phyloP scores from a whole-genome alignment of 495 filamentous ascomycete genomes.

The Tuber borchii region DNA sequence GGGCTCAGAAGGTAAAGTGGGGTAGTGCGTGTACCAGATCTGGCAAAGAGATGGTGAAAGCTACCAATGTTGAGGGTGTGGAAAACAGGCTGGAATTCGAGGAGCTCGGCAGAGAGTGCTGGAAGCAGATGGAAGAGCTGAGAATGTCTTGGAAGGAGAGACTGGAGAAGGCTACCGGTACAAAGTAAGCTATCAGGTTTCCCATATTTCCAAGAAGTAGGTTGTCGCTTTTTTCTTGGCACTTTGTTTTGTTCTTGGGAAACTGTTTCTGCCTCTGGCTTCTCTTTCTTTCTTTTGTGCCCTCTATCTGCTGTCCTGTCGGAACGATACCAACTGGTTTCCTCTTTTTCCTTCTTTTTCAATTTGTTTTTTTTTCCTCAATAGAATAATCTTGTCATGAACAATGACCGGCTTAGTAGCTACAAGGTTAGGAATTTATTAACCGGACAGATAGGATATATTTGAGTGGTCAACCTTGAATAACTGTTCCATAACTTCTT shows the following conservation, averaged over 20 bases:
- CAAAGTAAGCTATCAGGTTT: neutral
- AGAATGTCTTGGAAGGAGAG: constrained; percentile 68
- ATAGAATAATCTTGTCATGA: neutral
- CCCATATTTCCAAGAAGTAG: neutral
- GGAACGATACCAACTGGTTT: neutral
- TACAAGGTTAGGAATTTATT: too few relatives aligned
- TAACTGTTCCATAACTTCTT: too few relatives aligned
- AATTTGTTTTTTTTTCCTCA: neutral
- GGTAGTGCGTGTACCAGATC: constrained; percentile 58
- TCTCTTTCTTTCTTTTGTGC: neutral
- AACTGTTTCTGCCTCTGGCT: neutral
- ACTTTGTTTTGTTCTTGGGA: neutral
- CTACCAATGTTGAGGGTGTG: constrained; percentile 75
- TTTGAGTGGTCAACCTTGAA: too few relatives aligned
- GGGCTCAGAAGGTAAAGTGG: constrained; percentile 73
- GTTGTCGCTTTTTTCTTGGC: neutral
- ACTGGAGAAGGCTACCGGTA: constrained; percentile 45
- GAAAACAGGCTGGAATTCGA: constrained; percentile 59
- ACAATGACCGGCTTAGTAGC: neutral
- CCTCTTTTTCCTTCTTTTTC: neutral
- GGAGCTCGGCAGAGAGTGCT: constrained; percentile 62
- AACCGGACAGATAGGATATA: too few relatives aligned
- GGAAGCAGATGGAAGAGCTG: constrained; percentile 79
- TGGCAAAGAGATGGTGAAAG: constrained; percentile 56
- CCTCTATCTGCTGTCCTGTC: neutral